Percentiles rank a stretch among this genome's conserved stretches.
Evolutionary conservation across 495 filamentous ascomycete genomes (phyloP).

Genomic region (Letharia lupina): DNA sequence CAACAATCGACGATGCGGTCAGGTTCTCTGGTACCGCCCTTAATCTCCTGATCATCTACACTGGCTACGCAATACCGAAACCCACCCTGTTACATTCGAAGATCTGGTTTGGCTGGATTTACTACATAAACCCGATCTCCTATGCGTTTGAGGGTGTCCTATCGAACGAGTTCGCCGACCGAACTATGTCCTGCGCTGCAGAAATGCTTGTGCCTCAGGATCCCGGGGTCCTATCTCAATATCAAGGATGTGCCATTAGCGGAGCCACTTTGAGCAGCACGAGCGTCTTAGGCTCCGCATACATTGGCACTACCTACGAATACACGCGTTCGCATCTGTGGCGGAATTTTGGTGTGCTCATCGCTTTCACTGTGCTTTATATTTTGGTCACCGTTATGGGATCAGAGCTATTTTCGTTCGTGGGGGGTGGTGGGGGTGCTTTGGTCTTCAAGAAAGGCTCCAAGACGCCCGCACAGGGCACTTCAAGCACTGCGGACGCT

Average conservation of each 20-base stretch:
- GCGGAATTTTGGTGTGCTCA: constrained; percentile 72
- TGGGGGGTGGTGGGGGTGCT: constrained; percentile 48
- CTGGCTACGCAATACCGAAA: constrained; percentile 68
- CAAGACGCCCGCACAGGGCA: constrained; percentile 43
- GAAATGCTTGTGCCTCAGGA: constrained; percentile 50
- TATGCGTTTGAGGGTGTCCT: constrained; percentile 66
- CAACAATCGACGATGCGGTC: constrained; percentile 64
- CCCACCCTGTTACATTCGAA: constrained; percentile 53
- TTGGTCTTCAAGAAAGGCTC: constrained; percentile 59
- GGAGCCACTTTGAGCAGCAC: constrained; percentile 42
- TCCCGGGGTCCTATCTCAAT: constrained; percentile 38
- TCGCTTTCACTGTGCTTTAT: constrained; percentile 62
- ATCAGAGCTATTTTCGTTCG: constrained; percentile 46
- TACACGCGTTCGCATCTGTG: constrained; percentile 62
- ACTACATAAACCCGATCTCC: constrained; percentile 61
- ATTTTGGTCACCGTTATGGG: constrained; percentile 58
- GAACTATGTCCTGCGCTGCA: constrained; percentile 51
- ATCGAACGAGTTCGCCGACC: constrained; percentile 55
- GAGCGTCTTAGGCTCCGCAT: constrained; percentile 49
- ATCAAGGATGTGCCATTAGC: constrained; percentile 55
- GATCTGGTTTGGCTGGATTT: constrained; percentile 74
- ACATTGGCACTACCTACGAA: constrained; percentile 46
- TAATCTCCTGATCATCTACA: constrained; percentile 63
- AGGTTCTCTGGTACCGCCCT: constrained; percentile 60
- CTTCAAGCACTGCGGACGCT: constrained; percentile 37